Percentiles rank a stretch among this genome's conserved stretches.
These are phyloP conservation scores for Leptographium radiaticola DNA, from an alignment of 2,329 filamentous ascomycete genomes.

Conservation along the genomic window DNA sequence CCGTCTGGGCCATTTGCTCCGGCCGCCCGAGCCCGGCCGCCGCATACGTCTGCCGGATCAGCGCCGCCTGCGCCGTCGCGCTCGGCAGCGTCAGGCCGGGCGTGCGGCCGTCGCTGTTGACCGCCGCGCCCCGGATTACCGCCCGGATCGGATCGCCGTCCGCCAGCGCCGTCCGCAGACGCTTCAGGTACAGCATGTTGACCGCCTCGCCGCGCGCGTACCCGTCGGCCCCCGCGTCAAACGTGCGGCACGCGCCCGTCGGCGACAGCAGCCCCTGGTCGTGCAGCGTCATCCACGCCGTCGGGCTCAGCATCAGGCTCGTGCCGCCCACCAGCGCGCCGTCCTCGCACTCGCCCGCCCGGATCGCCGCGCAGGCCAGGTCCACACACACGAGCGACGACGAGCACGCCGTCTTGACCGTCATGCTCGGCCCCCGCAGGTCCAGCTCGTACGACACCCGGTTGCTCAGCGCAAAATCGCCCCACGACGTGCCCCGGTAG, in stretches of 20 bases:
- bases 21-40: constrained; percentile 13
- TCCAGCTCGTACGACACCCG: constrained; percentile 20
- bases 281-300: constrained; percentile 17
- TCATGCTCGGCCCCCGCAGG: constrained; percentile 17
- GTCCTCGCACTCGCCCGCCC: constrained; percentile 13
- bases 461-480: constrained; percentile 32
- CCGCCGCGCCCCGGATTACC: constrained; percentile 16
- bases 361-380: constrained; percentile 18
- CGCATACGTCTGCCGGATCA: constrained; percentile 20
- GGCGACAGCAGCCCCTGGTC: constrained; percentile 23
- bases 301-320: constrained; percentile 22
- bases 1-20: constrained; percentile 14
- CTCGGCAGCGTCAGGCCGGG: constrained; percentile 27
- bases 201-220: constrained; percentile 30
- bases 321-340: constrained; percentile 23
- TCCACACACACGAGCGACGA: constrained; percentile 23
- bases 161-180: constrained; percentile 23
- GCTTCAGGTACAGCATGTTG: constrained; percentile 25
- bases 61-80: constrained; percentile 16
- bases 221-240: constrained; percentile 21
- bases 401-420: constrained; percentile 27
- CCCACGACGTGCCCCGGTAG: constrained; percentile 36
- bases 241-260: constrained; percentile 12
- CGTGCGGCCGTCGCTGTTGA: constrained; percentile 30
- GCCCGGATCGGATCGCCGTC: constrained; percentile 23